Evolutionary conservation across 2,329 filamentous ascomycete species (phyloP).

Genomic region (Aureobasidium sp.): DNA sequence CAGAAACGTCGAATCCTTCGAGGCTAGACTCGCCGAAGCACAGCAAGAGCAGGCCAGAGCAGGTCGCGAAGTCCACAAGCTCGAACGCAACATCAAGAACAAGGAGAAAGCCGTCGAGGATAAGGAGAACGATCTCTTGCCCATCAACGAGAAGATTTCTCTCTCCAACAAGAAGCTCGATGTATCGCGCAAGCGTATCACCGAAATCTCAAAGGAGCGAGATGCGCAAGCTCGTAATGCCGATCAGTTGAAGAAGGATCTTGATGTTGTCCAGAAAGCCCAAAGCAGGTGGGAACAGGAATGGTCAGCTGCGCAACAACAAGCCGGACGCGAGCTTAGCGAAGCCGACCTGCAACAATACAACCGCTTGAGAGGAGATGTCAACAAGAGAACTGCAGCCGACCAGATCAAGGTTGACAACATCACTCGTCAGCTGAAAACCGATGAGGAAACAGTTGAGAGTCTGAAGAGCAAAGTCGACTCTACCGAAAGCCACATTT

Average conservation of each 20-base stretch:
- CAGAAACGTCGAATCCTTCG: slow-evolving; percentile 78
- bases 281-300: slow-evolving; percentile 82
- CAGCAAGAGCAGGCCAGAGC: slow-evolving; percentile 76
- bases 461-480: slow-evolving; percentile 86
- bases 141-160: slow-evolving; percentile 84
- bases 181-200: slow-evolving; percentile 60
- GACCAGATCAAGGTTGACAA: slow-evolving; percentile 81
- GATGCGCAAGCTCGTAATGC: slow-evolving; percentile 63
- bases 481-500: slow-evolving; percentile 62
- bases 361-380: slow-evolving; percentile 73
- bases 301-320: slow-evolving; percentile 75
- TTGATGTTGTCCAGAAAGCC: slow-evolving; percentile 80
- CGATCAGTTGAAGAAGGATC: slow-evolving; percentile 69
- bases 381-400: slow-evolving; percentile 71
- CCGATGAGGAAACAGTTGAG: slow-evolving; percentile 83
- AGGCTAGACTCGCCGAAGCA: slow-evolving; percentile 71
- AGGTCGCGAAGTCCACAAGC: slow-evolving; percentile 66
- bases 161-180: slow-evolving; percentile 67
- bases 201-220: slow-evolving; percentile 67
- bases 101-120: slow-evolving; percentile 86
- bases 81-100: slow-evolving; percentile 76
- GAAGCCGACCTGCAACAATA: slow-evolving; percentile 86
- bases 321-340: slow-evolving; percentile 78
- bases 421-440: slow-evolving; percentile 80
- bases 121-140: slow-evolving; percentile 75